Conservation (phyloP, 176 grass and related monocot genomes). For the Oryza nivara region DNA sequence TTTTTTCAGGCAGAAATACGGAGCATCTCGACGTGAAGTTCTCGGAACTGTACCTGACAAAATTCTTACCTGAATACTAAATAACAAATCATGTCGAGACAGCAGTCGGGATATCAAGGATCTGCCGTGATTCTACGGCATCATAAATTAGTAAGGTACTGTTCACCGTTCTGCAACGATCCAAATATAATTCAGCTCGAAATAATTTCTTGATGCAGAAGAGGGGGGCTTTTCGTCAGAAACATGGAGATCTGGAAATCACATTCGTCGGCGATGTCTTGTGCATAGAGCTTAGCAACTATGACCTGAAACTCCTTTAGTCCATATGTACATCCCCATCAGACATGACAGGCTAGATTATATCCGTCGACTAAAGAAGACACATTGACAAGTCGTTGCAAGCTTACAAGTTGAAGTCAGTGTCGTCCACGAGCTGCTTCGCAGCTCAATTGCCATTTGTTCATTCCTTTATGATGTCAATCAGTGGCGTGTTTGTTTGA, state of each 20-base stretch:
- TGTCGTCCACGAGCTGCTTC: background rate
- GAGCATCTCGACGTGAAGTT: constrained; percentile 10
- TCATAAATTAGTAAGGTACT: background rate
- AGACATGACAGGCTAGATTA: constrained; percentile 13
- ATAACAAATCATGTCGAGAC: constrained; percentile 1
- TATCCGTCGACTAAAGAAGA: background rate
- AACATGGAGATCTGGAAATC: background rate
- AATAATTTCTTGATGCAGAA: background rate
- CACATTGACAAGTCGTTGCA: background rate
- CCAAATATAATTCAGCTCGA: background rate
- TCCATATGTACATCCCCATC: constrained; percentile 35
- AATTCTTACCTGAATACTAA: background rate
- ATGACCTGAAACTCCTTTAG: constrained; percentile 4
- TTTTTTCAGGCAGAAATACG: background rate
- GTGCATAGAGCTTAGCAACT: background rate
- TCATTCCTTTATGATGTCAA: background rate
- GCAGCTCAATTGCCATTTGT: constrained; percentile 3
- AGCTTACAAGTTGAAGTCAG: background rate
- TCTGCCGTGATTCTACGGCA: background rate
- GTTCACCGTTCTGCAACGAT: background rate
- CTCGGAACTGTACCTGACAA: background rate
- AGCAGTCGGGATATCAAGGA: background rate
- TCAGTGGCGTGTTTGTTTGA: constrained; percentile 22
- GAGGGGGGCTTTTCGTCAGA: background rate
- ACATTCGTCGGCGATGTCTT: constrained; percentile 7